Conservation (phyloP, 2,329 filamentous ascomycete genomes). For the Tolypocladium ovalisporum region DNA sequence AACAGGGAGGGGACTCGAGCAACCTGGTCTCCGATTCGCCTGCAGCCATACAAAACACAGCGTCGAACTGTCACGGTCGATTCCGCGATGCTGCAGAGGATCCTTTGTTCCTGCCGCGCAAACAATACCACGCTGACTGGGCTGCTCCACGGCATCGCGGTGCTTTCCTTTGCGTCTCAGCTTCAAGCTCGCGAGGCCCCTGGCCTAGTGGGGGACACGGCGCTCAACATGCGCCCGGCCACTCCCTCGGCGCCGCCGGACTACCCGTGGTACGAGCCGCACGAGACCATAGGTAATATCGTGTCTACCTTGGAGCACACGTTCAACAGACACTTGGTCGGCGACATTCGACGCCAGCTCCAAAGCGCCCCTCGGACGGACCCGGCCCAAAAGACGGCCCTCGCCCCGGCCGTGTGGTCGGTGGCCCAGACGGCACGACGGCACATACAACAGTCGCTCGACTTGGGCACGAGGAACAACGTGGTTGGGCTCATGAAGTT, state of each 20-base stretch:
- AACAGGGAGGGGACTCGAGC: neutral
- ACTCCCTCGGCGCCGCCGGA: conserved; percentile 3
- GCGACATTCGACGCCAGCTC: neutral
- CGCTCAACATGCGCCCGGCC: conserved; percentile 12
- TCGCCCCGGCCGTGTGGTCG: conserved; percentile 13
- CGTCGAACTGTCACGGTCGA: neutral
- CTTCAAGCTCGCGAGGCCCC: conserved; percentile 1
- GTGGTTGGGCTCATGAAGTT: conserved; percentile 11
- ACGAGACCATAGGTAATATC: conserved; percentile 7
- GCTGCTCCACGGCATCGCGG: conserved; percentile 13
- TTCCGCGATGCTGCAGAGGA: neutral
- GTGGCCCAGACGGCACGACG: conserved; percentile 3
- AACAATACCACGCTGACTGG: conserved; percentile 17
- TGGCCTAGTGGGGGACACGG: conserved; percentile 4
- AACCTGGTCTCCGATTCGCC: neutral
- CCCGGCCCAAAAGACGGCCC: neutral
- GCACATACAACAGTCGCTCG: conserved; percentile 8
- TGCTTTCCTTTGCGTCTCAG: conserved; percentile 11
- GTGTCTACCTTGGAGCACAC: conserved; percentile 2
- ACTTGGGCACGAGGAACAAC: conserved; percentile 12
- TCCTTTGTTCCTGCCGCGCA: conserved; percentile 13
- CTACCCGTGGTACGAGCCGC: conserved; percentile 2
- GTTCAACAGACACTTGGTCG: neutral
- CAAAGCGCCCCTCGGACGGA: conserved; percentile 3
- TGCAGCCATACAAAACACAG: neutral